These are phyloP conservation scores for Acacia confusa DNA, from an alignment of 306 rosid species.

Conservation along the genomic window DNA sequence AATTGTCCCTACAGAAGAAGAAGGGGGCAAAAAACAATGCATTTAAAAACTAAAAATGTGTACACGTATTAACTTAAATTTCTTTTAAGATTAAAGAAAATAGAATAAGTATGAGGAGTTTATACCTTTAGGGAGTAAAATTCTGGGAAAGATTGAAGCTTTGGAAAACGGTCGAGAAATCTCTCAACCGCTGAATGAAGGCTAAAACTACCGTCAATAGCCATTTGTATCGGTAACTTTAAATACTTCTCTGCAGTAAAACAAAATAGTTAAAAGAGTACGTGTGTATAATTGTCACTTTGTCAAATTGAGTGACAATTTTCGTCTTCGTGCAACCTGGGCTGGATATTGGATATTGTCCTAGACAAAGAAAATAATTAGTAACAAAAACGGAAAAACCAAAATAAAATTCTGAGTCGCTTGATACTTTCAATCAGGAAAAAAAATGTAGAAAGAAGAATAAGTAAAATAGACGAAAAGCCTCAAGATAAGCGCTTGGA, in stretches of 20 bases:
- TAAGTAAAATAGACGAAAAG: neutral
- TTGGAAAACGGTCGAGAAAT: conserved; percentile 70
- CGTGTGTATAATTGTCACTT: neutral
- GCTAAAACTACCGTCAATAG: conserved; percentile 73
- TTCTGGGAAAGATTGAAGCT: conserved; percentile 51
- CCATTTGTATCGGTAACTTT: conserved; percentile 40
- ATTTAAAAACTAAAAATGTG: neutral
- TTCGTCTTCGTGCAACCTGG: neutral
- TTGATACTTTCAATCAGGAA: neutral
- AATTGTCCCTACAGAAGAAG: conserved; percentile 51
- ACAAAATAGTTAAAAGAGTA: conserved; percentile 10
- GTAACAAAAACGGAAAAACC: neutral
- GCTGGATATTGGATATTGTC: neutral
- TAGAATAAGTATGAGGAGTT: neutral
- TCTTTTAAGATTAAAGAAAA: neutral
- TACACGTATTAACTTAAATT: too few relatives aligned
- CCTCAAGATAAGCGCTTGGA: neutral
- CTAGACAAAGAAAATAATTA: neutral
- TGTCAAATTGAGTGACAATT: neutral
- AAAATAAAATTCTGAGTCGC: neutral
- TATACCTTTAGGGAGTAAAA: conserved; percentile 51
- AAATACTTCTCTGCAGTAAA: conserved; percentile 8
- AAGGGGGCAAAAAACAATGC: neutral
- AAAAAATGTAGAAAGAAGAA: neutral
- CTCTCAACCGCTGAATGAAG: conserved; percentile 55